A percentile compares a stretch with the other conserved stretches of the same genome.
These are phyloP conservation scores for Inonotus hispidus DNA, from an alignment of 1,284 basidiomycete species.

Conservation along the genomic window DNA sequence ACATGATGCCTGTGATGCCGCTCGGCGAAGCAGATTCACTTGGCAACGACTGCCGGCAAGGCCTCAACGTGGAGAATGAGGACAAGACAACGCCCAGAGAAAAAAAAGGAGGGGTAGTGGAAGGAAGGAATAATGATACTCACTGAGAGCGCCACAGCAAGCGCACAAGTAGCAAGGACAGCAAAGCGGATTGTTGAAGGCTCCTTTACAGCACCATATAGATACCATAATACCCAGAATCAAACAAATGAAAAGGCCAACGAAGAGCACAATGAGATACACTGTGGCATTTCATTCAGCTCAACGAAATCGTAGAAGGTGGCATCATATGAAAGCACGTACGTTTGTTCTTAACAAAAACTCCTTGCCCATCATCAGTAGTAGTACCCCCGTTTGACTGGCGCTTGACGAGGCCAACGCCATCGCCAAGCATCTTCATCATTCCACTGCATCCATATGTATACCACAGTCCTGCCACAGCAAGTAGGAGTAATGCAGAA, in stretches of 20 bases:
- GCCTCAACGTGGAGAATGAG: background rate
- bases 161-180: constrained; percentile 63
- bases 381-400: constrained; percentile 1
- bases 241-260: constrained; percentile 66
- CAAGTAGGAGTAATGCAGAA: constrained; percentile 1
- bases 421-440: constrained; percentile 6
- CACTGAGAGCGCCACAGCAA: constrained; percentile 59
- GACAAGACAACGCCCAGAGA: background rate
- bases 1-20: background rate
- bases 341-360: constrained; percentile 18
- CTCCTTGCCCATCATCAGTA: background rate
- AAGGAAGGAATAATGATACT: constrained; percentile 25
- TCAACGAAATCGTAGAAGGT: background rate
- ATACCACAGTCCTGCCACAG: background rate
- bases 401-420: constrained; percentile 7
- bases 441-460: constrained; percentile 2
- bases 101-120: background rate
- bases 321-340: background rate
- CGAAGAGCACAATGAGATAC: constrained; percentile 17
- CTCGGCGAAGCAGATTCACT: background rate
- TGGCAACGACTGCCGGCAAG: background rate
- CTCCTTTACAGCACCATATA: constrained; percentile 55
- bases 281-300: constrained; percentile 29
- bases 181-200: constrained; percentile 53
- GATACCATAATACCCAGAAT: constrained; percentile 40